phyloP scores from a whole-genome alignment of 441 rosid species.

The Aquilaria agallochum region DNA sequence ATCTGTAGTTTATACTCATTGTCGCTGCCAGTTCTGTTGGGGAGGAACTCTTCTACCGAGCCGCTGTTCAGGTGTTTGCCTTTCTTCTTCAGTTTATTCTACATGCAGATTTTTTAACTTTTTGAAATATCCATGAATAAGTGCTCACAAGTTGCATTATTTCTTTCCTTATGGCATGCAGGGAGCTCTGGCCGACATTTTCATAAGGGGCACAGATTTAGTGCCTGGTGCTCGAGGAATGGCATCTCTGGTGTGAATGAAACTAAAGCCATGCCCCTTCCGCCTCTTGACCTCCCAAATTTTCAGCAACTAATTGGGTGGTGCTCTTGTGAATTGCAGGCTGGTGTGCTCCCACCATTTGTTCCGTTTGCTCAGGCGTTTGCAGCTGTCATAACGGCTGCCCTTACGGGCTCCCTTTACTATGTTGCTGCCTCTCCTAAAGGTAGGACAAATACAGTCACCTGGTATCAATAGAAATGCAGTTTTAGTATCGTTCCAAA shows the following conservation, averaged over 20 bases:
- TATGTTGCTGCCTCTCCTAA: conserved; percentile 87
- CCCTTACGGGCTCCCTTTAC: conserved; percentile 84
- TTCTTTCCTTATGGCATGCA: conserved; percentile 4
- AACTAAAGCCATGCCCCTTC: neutral
- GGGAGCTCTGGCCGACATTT: conserved; percentile 86
- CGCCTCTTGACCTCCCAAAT: conserved; percentile 16
- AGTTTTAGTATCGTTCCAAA: too few species aligned
- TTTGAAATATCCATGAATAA: too few species aligned
- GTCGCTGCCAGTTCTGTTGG: conserved; percentile 90
- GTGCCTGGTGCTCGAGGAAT: conserved; percentile 68
- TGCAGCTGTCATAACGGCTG: conserved; percentile 89
- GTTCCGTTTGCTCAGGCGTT: conserved; percentile 96
- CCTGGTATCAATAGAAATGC: too few species aligned
- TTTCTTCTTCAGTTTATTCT: neutral
- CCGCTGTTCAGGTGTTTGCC: conserved; percentile 71
- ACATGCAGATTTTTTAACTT: too few species aligned
- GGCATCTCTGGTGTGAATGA: conserved; percentile 56
- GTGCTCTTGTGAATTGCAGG: conserved; percentile 29
- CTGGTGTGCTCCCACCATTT: conserved; percentile 84
- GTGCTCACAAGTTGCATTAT: too few species aligned
- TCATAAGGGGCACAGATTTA: conserved; percentile 71
- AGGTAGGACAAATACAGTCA: conserved; percentile 32
- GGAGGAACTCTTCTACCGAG: conserved; percentile 95
- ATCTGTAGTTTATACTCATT: conserved; percentile 68
- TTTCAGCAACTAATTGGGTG: neutral